Evolutionary conservation across 208 protist genomes (phyloP).

Genomic region (Crithidia fasciculata): DNA sequence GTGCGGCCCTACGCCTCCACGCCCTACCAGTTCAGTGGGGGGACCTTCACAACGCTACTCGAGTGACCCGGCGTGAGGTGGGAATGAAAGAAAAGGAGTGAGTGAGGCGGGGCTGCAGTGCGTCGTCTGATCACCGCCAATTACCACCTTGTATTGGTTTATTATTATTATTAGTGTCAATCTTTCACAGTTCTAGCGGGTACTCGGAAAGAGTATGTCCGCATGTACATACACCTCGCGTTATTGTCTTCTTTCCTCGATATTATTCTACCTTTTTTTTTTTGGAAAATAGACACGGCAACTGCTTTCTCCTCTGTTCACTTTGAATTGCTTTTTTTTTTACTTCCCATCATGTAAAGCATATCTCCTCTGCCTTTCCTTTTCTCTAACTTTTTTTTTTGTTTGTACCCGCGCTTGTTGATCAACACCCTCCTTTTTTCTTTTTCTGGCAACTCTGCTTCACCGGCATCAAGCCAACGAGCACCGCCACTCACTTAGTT

Average conservation of each 20-base stretch:
- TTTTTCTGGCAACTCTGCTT: neutral
- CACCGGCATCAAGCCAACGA: no score
- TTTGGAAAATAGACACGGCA: no score
- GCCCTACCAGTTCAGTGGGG: constrained; percentile 62
- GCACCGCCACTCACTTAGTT: no score
- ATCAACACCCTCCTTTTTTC: neutral
- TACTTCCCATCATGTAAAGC: constrained; percentile 6
- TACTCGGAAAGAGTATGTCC: no score
- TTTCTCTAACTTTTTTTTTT: neutral
- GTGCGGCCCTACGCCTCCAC: constrained; percentile 63
- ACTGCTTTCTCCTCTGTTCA: constrained; percentile 3
- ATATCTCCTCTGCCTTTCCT: neutral
- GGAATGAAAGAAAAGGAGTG: neutral
- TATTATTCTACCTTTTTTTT: no score
- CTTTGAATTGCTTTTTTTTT: neutral
- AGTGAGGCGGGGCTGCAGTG: no score
- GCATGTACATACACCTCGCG: no score
- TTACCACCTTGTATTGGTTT: no score
- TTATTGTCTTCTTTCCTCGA: no score
- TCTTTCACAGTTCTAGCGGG: no score
- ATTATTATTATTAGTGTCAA: no score
- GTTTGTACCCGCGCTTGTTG: neutral
- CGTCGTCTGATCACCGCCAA: no score
- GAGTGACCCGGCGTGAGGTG: neutral
- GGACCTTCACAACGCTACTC: constrained; percentile 35